Base-by-base conservation (phyloP, 352 stramenopile species). In the Phytophthora syringae region DNA sequence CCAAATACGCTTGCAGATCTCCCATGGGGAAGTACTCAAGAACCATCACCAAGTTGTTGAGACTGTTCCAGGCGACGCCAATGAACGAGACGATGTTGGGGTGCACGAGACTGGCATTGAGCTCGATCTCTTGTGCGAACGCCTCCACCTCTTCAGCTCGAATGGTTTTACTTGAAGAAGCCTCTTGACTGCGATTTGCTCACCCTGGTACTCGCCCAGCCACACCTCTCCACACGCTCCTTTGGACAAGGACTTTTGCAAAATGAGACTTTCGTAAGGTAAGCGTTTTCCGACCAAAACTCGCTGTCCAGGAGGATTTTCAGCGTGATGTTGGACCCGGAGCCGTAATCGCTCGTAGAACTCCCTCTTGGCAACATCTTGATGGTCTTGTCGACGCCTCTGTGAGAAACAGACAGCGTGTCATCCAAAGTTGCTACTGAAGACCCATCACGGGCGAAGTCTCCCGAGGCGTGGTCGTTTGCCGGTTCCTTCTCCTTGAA, bases 201-300 rank as follows among this genome's bases (percentile, higher is more conserved):
- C 39, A 2, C 60, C 56, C 12, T 73, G 49, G 34, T 70, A 82
- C 25, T 72, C 27, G 3, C 69, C 76, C 6, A 73, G 20, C 77
- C 72, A 88, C 3, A 90, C 77, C 40, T 90, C 81, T 12, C 81
- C 81, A 27, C 68, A 82, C 7, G 79, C 77, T 7, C 78, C 81
- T 7, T 79, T 78, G 0, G 73, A 68, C 3, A 89, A 24, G 15
- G 71, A 30, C 15, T 48, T 52, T 25, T 78, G 42, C 24, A 86
- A 79, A 3, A 4, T 18, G 21, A 70, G 44, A 30, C 45, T 61
- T 12, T 79, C 67, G 42, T 65, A 67, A 13, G 67, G 52, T n/a
- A 76, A 7, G 1, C 69, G 64, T 45, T 70, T 76, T 2, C 57
- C 52, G 0, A 13, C 18, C 9, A 68, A 25, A 53, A 61, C 20